Base-by-base conservation (phyloP, 2,329 filamentous ascomycete genomes). In the Aureobasidium leucospermi region DNA sequence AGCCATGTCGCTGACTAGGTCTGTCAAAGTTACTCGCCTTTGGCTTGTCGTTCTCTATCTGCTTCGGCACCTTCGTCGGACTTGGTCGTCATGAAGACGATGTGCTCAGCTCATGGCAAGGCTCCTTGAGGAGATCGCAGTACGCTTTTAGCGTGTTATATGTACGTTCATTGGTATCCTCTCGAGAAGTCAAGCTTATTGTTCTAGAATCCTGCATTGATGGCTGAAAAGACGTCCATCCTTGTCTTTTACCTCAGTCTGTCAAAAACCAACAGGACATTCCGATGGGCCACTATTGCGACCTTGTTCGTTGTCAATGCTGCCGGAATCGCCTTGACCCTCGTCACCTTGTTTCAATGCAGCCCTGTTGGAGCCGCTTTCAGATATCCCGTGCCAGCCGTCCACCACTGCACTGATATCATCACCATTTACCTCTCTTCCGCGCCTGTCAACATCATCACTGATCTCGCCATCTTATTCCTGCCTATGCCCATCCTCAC, bases 221-320 rank as follows among this genome's bases (percentile, higher is more conserved):
- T 96, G 89, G 85, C 88, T 2, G 90, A 90, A 53, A 96, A 96
- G 75, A 91, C 89, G 0, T 95, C 90, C n/a, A 89, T 96, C 66
- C 79, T 96, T 60, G 81, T 94, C 57, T 96, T 96, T 73, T 96
- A 95, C 74, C 79, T 96, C 52, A 86, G 87, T 42, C 79, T 96
- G 49, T 89, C 90, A 29, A 87, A 86, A 67, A 88, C 90, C 61
- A 85, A 95, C 65, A 84, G 84, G 63, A 78, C 92, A 52, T 86
- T 96, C 64, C 85, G 88, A 61, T 83, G 87, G 73, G 85, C 86
- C n/a, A 94, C 90, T n/a, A 91, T 91, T 78, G 78, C 81, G 4
- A 90, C 89, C 0, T 77, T 96, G 1, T 78, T 78, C 49, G 80
- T 96, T 23, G 90, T 96, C 70, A 95, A 94, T 67, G 70, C 86